Conservation (phyloP, 1,284 basidiomycete genomes). For the Hymenochaete sp. region DNA sequence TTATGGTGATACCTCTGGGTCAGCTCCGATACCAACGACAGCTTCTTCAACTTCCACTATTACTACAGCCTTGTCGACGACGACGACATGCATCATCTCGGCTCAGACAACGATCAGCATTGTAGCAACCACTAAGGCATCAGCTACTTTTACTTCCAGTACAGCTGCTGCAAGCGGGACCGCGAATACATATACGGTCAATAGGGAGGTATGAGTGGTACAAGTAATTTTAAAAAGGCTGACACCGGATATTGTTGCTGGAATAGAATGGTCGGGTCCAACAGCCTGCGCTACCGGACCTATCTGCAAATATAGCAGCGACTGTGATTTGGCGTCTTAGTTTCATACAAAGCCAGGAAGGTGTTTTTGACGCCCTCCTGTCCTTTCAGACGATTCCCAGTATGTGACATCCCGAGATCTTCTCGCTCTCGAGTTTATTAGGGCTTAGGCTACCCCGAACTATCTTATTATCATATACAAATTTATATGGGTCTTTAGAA, state of each 20-base stretch:
- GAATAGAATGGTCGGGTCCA: constrained; percentile 8
- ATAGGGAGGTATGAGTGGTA: constrained; percentile 33
- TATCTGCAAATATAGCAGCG: constrained; percentile 7
- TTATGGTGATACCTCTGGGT: constrained; percentile 42
- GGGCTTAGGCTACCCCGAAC: not conserved
- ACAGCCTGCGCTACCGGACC: constrained; percentile 10
- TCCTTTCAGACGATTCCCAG: too few relatives aligned
- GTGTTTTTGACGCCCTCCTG: too few relatives aligned
- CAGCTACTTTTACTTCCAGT: constrained; percentile 22
- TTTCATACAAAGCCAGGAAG: not conserved
- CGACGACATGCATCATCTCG: constrained; percentile 4
- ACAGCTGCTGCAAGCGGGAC: constrained; percentile 22
- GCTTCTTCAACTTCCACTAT: constrained; percentile 7
- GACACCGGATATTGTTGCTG: not conserved
- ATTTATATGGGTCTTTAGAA: not conserved
- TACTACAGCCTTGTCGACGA: not conserved
- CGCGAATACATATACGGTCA: constrained; percentile 34
- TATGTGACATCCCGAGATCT: not conserved
- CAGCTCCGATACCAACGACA: too few relatives aligned
- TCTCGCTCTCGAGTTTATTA: not conserved
- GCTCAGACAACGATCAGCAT: constrained; percentile 6
- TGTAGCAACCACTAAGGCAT: constrained; percentile 13
- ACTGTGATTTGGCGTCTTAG: not conserved
- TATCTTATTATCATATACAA: not conserved
- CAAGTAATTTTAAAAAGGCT: not conserved